Evolutionary conservation across 208 protist genomes (phyloP).

Genomic region (Leishmania guyanensis): DNA sequence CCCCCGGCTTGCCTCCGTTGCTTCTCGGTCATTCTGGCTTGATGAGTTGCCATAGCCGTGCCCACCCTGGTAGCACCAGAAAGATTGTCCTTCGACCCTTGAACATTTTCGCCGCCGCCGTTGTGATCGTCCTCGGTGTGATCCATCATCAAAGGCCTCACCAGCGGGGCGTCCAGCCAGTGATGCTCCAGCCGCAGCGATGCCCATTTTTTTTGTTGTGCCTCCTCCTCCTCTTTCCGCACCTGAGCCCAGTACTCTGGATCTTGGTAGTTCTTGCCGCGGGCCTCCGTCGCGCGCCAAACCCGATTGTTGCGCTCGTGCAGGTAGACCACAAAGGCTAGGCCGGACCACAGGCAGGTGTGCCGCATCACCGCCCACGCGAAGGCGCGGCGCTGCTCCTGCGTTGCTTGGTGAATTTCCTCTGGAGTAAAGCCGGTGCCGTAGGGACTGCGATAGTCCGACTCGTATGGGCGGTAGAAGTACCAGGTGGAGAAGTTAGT

Average conservation of each 20-base stretch:
- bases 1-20: conserved; percentile 1
- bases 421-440: conserved; percentile 45
- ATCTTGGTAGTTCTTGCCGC: conserved; percentile 36
- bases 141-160: background rate
- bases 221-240: conserved; percentile 30
- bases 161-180: conserved; percentile 22
- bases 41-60: background rate
- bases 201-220: conserved; percentile 4
- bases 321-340: conserved; percentile 37
- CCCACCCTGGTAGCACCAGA: background rate
- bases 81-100: background rate
- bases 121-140: background rate
- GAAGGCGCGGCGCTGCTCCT: conserved; percentile 17
- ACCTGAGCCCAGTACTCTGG: conserved; percentile 43
- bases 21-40: conserved; percentile 9
- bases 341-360: conserved; percentile 38
- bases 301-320: conserved; percentile 47
- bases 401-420: conserved; percentile 37
- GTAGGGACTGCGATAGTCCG: conserved; percentile 41
- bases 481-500: conserved; percentile 52
- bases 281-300: conserved; percentile 35
- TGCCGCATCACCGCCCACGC: conserved; percentile 30
- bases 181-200: conserved; percentile 29
- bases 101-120: background rate
- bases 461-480: conserved; percentile 62